These are phyloP conservation scores for Crithidia acanthocephali DNA, from an alignment of 208 protist species.

Conservation along the genomic window DNA sequence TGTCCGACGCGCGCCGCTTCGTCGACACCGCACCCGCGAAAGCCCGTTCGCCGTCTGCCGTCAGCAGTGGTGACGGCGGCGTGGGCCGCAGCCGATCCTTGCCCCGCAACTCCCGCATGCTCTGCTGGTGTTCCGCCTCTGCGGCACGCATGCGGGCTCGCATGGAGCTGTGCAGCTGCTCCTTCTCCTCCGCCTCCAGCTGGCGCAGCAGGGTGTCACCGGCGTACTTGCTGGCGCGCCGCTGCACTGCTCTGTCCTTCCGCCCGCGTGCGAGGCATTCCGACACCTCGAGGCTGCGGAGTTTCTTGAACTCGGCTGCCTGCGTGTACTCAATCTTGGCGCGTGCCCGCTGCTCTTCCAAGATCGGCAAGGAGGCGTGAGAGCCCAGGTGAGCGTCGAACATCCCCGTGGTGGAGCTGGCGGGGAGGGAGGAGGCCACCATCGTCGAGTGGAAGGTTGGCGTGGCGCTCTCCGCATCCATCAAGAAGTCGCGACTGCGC, in stretches of 20 bases:
- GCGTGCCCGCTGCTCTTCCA: slow-evolving; percentile 39
- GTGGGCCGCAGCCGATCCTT: neutral
- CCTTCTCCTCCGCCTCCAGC: slow-evolving; percentile 9
- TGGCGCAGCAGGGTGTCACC: slow-evolving; percentile 8
- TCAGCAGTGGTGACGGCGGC: neutral
- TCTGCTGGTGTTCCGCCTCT: slow-evolving; percentile 18
- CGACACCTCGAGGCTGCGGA: slow-evolving; percentile 32
- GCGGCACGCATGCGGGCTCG: slow-evolving; percentile 10
- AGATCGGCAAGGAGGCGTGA: neutral
- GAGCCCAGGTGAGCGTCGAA: neutral
- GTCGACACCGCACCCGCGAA: neutral
- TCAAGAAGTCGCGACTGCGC: slow-evolving; percentile 7
- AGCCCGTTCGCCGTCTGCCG: neutral
- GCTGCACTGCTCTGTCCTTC: neutral
- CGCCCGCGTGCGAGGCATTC: slow-evolving; percentile 21
- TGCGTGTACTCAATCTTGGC: slow-evolving; percentile 17
- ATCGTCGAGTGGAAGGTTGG: neutral
- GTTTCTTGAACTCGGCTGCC: slow-evolving; percentile 11
- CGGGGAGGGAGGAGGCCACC: neutral
- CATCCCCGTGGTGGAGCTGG: slow-evolving; percentile 5
- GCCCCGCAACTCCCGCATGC: slow-evolving; percentile 10
- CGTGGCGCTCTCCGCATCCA: neutral
- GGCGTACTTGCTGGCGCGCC: slow-evolving; percentile 17
- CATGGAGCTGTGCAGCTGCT: slow-evolving; percentile 20
- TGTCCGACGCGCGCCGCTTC: neutral